Base-by-base conservation (phyloP, 495 filamentous ascomycete genomes). In the Podospora fimiseda region DNA sequence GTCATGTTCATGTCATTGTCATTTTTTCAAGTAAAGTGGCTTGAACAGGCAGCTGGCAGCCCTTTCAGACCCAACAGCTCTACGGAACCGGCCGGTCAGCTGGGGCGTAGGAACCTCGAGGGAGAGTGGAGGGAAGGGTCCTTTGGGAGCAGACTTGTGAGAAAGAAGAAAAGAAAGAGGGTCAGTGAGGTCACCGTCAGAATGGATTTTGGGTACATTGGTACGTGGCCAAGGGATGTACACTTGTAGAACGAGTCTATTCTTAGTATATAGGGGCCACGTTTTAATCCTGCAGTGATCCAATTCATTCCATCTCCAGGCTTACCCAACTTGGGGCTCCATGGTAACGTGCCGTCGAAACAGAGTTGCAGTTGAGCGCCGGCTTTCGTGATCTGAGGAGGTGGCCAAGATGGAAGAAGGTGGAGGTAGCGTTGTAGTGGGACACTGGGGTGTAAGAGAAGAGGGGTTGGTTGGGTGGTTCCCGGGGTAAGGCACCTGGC, bases 231-330 rank as follows among this genome's bases (percentile, higher is more conserved):
- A 55, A 51, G 57, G 56, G 24, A 43, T n/a, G n/a, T n/a, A n/a
- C n/a, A n/a, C n/a, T n/a, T n/a, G n/a, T n/a, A n/a, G n/a, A 47
- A 50, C 38, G 43, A 56, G 46, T 43, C 66, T 69, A 69, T 69
- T 68, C 65, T 69, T 69, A 67, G 66, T 58, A 68, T 64, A 63
- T 67, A 64, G 51, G 57, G 66, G 52, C 62, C 62, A 64, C 59
- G 59, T 63, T 63, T 56, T 69, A 69, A 58, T 65, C 49, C 64
- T 67, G 66, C 64, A 64, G 65, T 60, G 57, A 52, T 57, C 59
- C 64, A 64, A 66, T 66, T 66, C 64, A 66, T 68, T 67, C 64
- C 55, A 49, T 56, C 38, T 58, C n/a, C 59, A 64, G 62, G 60
- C 66, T 67, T 67, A 69, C 62, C 64, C 64, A 69, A 64, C 62